phyloP scores from a whole-genome alignment of 768 basidiomycete species.

The Hericium coralloides region DNA sequence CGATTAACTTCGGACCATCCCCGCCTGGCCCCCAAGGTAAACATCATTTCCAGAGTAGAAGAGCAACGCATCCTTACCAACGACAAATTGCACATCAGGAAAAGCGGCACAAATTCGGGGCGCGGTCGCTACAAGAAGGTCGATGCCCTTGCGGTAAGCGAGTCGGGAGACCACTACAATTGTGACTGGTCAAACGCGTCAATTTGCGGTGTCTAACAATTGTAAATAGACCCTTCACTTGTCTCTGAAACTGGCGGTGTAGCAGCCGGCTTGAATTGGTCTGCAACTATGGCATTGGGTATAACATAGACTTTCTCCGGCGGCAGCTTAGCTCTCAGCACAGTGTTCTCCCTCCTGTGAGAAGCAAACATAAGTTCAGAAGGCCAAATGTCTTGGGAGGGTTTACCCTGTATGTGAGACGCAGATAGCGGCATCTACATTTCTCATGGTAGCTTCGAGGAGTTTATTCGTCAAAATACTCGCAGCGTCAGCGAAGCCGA shows the following conservation, averaged over 20 bases:
- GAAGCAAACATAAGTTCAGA: neutral
- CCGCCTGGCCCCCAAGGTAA: constrained; percentile 48
- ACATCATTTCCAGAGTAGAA: neutral
- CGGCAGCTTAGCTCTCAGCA: constrained; percentile 67
- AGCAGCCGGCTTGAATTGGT: constrained; percentile 69
- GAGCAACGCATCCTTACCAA: constrained; percentile 42
- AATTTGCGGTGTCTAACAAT: neutral
- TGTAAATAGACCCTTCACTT: constrained; percentile 33
- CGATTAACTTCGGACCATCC: constrained; percentile 91
- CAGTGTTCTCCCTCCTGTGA: constrained; percentile 93
- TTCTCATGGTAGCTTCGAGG: constrained; percentile 73
- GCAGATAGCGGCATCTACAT: constrained; percentile 91
- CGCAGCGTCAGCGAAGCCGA: constrained; percentile 95
- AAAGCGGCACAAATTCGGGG: constrained; percentile 82
- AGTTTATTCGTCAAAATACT: constrained; percentile 97
- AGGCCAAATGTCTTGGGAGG: neutral
- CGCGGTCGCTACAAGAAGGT: constrained; percentile 86
- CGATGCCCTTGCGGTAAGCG: constrained; percentile 93
- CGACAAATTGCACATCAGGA: constrained; percentile 80
- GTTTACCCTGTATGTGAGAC: constrained; percentile 93
- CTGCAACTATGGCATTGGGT: constrained; percentile 84
- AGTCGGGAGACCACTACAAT: constrained; percentile 87
- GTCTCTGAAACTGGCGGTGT: constrained; percentile 35
- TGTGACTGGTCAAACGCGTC: constrained; percentile 47
- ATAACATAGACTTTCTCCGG: constrained; percentile 78